Percentiles rank a stretch among this genome's conserved stretches.
phyloP scores from a whole-genome alignment of 495 filamentous ascomycete species.

The Chaetomium fimeti region DNA sequence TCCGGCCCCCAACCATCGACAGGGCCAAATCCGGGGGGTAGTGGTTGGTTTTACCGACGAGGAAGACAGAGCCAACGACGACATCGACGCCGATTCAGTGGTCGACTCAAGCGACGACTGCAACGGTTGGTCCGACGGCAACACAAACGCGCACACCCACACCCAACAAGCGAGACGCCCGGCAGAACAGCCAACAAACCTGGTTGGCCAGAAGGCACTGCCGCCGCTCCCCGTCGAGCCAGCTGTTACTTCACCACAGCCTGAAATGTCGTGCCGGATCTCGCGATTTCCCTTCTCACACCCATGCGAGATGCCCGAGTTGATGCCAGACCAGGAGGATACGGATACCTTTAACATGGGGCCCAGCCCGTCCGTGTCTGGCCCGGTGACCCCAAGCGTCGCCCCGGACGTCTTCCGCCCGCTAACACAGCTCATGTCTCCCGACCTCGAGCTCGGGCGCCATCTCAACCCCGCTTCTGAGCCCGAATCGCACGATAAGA shows the following conservation, averaged over 20 bases:
- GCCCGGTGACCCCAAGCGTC: constrained; percentile 18
- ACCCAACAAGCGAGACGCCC: background rate
- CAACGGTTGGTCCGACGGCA: constrained; percentile 14
- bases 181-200: background rate
- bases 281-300: constrained; percentile 22
- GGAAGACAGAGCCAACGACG: constrained; percentile 9
- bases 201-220: constrained; percentile 9
- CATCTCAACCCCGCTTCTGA: constrained; percentile 3
- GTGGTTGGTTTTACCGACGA: constrained; percentile 28
- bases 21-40: constrained; percentile 23
- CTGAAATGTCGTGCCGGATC: constrained; percentile 25
- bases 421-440: constrained; percentile 8
- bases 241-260: constrained; percentile 13
- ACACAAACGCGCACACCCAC: background rate
- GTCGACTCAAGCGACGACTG: background rate
- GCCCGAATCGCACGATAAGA: background rate
- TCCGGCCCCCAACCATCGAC: background rate
- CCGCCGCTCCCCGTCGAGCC: constrained; percentile 13
- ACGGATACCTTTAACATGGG: background rate
- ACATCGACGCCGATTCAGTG: constrained; percentile 29
- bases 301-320: constrained; percentile 24
- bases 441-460: constrained; percentile 19
- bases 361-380: constrained; percentile 13
- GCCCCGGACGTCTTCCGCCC: constrained; percentile 23
- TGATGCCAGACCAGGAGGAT: constrained; percentile 25